Percentiles rank a stretch among this genome's conserved stretches.
phyloP scores from a whole-genome alignment of 345 rosid genomes.

The Excoecaria agallocha region DNA sequence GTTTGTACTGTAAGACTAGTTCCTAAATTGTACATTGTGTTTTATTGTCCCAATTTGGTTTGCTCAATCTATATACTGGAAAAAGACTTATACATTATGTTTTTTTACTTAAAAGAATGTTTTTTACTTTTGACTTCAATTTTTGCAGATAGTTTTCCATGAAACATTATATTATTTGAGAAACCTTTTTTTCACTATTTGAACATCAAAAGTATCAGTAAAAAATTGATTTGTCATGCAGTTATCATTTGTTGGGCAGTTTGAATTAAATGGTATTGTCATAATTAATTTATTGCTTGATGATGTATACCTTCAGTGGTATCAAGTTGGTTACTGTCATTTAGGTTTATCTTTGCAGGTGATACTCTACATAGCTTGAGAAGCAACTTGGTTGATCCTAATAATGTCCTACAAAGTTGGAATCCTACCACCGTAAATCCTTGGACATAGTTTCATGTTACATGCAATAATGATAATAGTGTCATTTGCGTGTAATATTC shows the following conservation, averaged over 20 bases:
- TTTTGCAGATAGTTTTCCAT: not conserved
- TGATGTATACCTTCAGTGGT: not conserved
- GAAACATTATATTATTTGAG: not conserved
- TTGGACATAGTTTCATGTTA: slow-evolving; percentile 96
- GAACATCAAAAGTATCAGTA: not conserved
- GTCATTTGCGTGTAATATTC: slow-evolving; percentile 80
- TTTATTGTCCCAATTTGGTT: not conserved
- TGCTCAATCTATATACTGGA: not conserved
- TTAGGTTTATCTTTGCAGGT: slow-evolving; percentile 47
- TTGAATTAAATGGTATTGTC: too few relatives aligned
- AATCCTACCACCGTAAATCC: slow-evolving; percentile 96
- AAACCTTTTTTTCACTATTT: not conserved
- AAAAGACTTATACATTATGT: not conserved
- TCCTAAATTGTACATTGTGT: too few relatives aligned
- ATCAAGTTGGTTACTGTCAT: not conserved
- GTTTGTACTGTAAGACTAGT: not conserved
- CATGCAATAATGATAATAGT: slow-evolving; percentile 93
- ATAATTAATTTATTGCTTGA: too few relatives aligned
- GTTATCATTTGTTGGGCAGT: too few relatives aligned
- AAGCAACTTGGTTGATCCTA: slow-evolving; percentile 72
- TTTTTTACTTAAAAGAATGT: not conserved
- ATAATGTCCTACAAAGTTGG: slow-evolving; percentile 96
- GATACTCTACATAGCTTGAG: slow-evolving; percentile 90
- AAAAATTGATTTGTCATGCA: not conserved
- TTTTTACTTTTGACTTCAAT: not conserved